Percentiles rank a stretch among this genome's conserved stretches.
Evolutionary conservation across 345 rosid species (phyloP).

Genomic region (Salix koriyanagi): DNA sequence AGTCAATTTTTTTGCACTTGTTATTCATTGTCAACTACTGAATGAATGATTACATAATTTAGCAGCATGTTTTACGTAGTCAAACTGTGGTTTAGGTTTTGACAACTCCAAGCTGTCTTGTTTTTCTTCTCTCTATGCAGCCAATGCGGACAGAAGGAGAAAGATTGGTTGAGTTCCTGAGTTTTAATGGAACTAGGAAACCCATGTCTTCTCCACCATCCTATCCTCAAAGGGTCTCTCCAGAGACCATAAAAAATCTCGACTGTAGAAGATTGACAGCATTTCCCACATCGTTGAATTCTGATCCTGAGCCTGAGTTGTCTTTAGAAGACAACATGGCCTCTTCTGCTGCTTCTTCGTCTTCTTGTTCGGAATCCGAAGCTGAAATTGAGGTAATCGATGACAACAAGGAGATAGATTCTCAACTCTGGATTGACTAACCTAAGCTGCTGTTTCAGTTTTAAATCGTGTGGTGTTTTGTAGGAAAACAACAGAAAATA

Average conservation of each 20-base stretch:
- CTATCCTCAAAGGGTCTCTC: conserved; percentile 49
- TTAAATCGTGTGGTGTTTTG: conserved; percentile 22
- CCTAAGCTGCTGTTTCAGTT: conserved; percentile 22
- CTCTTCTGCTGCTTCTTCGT: neutral
- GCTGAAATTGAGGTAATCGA: conserved; percentile 41
- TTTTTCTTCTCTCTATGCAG: conserved; percentile 22
- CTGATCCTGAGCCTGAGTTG: conserved; percentile 35
- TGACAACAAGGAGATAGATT: conserved; percentile 16
- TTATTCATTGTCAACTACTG: neutral
- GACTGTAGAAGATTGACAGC: conserved; percentile 6
- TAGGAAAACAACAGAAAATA: conserved; percentile 40
- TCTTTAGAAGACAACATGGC: conserved; percentile 23
- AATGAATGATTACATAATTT: neutral
- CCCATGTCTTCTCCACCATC: conserved; percentile 23
- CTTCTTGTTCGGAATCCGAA: conserved; percentile 39
- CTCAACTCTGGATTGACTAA: conserved; percentile 26
- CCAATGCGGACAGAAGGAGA: conserved; percentile 53
- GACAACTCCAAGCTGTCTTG: conserved; percentile 5
- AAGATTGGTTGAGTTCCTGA: conserved; percentile 30
- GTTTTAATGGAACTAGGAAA: conserved; percentile 23
- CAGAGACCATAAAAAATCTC: neutral
- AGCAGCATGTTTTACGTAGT: neutral
- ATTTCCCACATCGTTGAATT: conserved; percentile 8
- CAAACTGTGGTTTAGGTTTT: neutral
- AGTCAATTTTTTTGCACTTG: neutral